Evolutionary conservation across 768 basidiomycete genomes (phyloP), one percentile per base, ranked within the genome.

Genomic region (Podaxis pistillaris): DNA sequence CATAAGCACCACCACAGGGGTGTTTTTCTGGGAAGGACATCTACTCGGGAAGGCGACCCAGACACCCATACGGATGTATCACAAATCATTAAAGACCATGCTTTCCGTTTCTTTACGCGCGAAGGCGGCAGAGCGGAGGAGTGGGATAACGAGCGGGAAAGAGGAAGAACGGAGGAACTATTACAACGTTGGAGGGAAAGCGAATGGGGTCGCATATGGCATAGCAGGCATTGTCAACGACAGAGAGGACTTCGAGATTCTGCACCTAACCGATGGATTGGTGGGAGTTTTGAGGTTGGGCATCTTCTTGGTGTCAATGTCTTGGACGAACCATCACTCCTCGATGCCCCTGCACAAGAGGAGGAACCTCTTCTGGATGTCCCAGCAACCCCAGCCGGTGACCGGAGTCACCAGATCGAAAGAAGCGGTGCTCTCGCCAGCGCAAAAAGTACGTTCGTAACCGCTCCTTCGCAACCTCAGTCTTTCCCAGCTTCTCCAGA

Each of bases 251-350:
- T 65, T 37, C 69, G 66, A 53, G 69, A 66, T 9, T 41, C 57
- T 4, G 38, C 61, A 38, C 59, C 66, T 15, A 73, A 70, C 13
- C 77, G 74, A 22, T 93, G 90, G 89, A 81, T 90, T 30, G 90
- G 92, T 28, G 79, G 79, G 24, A 90, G 86, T 63, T 94, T 94
- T 65, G 89, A 91, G 68, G 78, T 94, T 40, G 92, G 92, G 2
- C 81, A 81, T n/a, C 81, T 94, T 64, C 76, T 93, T 40, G 92
- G 90, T 11, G 80, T 92, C 56, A 82, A 86, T 64, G 75, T 89
- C 36, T 74, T 88, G 54, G 75, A 81, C 49, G 76, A 76, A 50
- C 69, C 70, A 3, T 15, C 55, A n/a, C 11, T n/a, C n/a, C 24
- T 17, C 36, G 12, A 49, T n/a, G 24, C 11, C n/a, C 26, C 33